Evolutionary conservation across 2,329 filamentous ascomycete species (phyloP).

Genomic region (Knufia petricola): DNA sequence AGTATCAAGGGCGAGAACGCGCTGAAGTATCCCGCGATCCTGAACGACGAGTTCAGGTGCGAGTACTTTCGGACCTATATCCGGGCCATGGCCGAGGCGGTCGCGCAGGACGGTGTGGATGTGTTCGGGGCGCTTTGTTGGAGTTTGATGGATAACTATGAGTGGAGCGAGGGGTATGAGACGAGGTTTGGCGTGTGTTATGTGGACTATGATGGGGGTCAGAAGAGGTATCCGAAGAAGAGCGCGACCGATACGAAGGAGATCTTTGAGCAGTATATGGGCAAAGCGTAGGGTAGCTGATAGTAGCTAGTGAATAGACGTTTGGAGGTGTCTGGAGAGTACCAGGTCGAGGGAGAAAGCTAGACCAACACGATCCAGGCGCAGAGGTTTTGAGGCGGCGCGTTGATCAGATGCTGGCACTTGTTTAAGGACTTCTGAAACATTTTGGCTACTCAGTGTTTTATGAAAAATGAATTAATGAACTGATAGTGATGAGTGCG

Average conservation of each 20-base stretch:
- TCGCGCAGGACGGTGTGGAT: conserved; percentile 62
- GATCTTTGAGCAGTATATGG: conserved; percentile 62
- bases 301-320: too few species aligned
- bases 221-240: conserved; percentile 76
- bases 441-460: too few species aligned
- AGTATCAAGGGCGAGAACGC: conserved; percentile 76
- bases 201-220: conserved; percentile 69
- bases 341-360: too few species aligned
- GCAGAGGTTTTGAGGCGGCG: too few species aligned
- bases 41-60: conserved; percentile 72
- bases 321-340: too few species aligned
- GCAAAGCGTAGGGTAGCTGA: conserved; percentile 38
- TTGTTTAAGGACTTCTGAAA: too few species aligned
- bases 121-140: conserved; percentile 75
- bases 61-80: conserved; percentile 73
- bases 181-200: too few species aligned
- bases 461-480: too few species aligned
- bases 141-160: conserved; percentile 80
- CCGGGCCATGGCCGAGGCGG: conserved; percentile 63
- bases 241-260: conserved; percentile 62
- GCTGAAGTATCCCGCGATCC: conserved; percentile 49
- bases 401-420: too few species aligned
- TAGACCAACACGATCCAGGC: too few species aligned
- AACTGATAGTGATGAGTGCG: too few species aligned
- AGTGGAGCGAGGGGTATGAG: too few species aligned